Evolutionary conservation across 768 basidiomycete genomes (phyloP).

Genomic region (Termitomyces sp.): DNA sequence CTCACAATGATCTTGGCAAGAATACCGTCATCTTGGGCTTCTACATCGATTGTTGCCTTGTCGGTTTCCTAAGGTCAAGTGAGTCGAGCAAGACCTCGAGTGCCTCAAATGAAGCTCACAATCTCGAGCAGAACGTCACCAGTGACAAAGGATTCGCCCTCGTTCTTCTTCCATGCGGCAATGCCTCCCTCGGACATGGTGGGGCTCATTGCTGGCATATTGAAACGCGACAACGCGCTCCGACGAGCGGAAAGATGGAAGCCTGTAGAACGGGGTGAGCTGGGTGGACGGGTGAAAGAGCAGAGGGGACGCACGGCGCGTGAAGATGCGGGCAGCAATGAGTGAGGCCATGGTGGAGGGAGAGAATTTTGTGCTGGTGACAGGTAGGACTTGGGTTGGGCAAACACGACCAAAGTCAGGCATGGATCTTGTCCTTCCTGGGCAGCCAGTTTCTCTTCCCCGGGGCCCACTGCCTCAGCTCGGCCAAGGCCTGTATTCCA

Average conservation of each 20-base stretch:
- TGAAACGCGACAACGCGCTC: slow-evolving; percentile 80
- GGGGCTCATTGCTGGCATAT: slow-evolving; percentile 99
- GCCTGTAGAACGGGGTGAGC: slow-evolving; percentile 30
- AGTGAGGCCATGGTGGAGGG: slow-evolving; percentile 52
- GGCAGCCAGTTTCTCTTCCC: slow-evolving; percentile 67
- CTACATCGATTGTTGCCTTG: slow-evolving; percentile 99
- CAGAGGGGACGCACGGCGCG: slow-evolving; percentile 50
- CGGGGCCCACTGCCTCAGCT: slow-evolving; percentile 52
- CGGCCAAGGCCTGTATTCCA: slow-evolving; percentile 64
- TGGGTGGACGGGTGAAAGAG: neutral
- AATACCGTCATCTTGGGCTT: slow-evolving; percentile 96
- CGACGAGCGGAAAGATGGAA: slow-evolving; percentile 80
- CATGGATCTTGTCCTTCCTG: slow-evolving; percentile 54
- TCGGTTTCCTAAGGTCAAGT: slow-evolving; percentile 80
- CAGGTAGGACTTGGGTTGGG: slow-evolving; percentile 13
- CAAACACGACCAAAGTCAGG: slow-evolving; percentile 32
- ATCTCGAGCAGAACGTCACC: slow-evolving; percentile 98
- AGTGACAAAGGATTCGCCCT: slow-evolving; percentile 84
- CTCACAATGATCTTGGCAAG: slow-evolving; percentile 95
- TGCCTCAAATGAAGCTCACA: slow-evolving; percentile 41
- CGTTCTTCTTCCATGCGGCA: slow-evolving; percentile 95
- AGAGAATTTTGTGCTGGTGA: slow-evolving; percentile 26
- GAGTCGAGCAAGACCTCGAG: slow-evolving; percentile 11
- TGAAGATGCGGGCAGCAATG: slow-evolving; percentile 55
- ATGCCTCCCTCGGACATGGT: slow-evolving; percentile 99